phyloP scores from a whole-genome alignment of 2,329 filamentous ascomycete species.

The Curvularia spicifera region DNA sequence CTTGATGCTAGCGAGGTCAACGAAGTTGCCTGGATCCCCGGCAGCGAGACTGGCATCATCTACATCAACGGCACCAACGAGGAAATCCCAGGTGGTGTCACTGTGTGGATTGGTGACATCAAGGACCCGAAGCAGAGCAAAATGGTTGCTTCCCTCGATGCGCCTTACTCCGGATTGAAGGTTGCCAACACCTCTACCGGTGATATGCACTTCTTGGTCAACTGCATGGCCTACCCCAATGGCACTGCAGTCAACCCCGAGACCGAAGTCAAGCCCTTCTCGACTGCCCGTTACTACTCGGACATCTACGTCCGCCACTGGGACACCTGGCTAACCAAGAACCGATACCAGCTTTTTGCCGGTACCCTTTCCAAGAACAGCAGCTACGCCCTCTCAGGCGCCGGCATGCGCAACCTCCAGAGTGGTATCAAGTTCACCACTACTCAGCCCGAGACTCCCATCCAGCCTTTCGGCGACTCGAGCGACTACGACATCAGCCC shows the following conservation, averaged over 20 bases:
- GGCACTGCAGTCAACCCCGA: slow-evolving; percentile 74
- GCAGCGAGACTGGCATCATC: slow-evolving; percentile 60
- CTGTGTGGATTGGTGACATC: slow-evolving; percentile 46
- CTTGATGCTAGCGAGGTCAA: slow-evolving; percentile 43
- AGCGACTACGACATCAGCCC: slow-evolving; percentile 77
- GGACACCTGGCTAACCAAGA: slow-evolving; percentile 74
- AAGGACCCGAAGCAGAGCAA: slow-evolving; percentile 38
- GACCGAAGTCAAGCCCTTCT: slow-evolving; percentile 63
- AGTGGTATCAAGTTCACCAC: slow-evolving; percentile 66
- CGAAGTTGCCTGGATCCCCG: slow-evolving; percentile 45
- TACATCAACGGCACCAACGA: slow-evolving; percentile 72
- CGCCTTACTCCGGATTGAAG: slow-evolving; percentile 58
- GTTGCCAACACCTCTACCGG: slow-evolving; percentile 51
- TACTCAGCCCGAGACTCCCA: slow-evolving; percentile 68
- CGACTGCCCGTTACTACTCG: slow-evolving; percentile 73
- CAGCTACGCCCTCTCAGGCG: slow-evolving; percentile 35
- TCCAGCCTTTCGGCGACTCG: slow-evolving; percentile 77
- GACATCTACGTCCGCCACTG: slow-evolving; percentile 81
- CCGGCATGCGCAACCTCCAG: slow-evolving; percentile 58
- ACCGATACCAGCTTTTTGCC: slow-evolving; percentile 77
- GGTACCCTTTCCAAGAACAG: slow-evolving; percentile 59
- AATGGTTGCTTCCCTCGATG: slow-evolving; percentile 52
- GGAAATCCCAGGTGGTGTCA: slow-evolving; percentile 45
- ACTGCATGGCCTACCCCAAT: slow-evolving; percentile 69
- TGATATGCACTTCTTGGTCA: slow-evolving; percentile 56